phyloP scores from a whole-genome alignment of 306 rosid genomes.

The Fragaria iinumae region DNA sequence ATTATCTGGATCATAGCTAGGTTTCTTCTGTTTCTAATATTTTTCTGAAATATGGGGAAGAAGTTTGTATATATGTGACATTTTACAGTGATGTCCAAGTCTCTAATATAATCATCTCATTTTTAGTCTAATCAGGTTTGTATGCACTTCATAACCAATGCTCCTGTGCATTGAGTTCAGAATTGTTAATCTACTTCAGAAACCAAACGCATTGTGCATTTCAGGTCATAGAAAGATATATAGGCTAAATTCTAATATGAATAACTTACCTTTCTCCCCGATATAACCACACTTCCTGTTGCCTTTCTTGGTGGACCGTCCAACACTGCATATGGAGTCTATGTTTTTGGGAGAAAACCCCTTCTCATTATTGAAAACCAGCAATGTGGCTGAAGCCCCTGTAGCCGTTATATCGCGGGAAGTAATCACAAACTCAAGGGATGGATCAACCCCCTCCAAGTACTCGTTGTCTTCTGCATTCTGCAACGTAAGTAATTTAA shows the following conservation, averaged over 20 bases:
- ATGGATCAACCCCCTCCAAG: constrained; percentile 40
- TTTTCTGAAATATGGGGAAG: no score
- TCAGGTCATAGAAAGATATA: neutral
- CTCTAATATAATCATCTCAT: neutral
- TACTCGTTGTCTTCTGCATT: constrained; percentile 85
- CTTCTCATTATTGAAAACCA: constrained; percentile 69
- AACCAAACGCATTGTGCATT: neutral
- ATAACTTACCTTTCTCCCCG: constrained; percentile 70
- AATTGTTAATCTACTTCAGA: neutral
- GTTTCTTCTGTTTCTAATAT: no score
- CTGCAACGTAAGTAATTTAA: constrained; percentile 23
- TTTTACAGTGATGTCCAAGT: neutral
- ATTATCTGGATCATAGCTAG: no score
- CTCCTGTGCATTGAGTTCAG: neutral
- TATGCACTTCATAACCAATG: neutral
- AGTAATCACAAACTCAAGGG: constrained; percentile 63
- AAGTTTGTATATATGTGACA: neutral
- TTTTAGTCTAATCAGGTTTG: neutral
- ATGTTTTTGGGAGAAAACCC: constrained; percentile 62
- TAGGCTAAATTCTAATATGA: neutral
- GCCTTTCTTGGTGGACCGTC: constrained; percentile 75
- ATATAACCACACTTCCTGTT: constrained; percentile 64
- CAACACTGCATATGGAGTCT: constrained; percentile 77
- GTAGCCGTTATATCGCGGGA: constrained; percentile 58
- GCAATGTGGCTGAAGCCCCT: constrained; percentile 63